Evolutionary conservation across 345 rosid species (phyloP).

Genomic region (Rhodamnia rubescens): DNA sequence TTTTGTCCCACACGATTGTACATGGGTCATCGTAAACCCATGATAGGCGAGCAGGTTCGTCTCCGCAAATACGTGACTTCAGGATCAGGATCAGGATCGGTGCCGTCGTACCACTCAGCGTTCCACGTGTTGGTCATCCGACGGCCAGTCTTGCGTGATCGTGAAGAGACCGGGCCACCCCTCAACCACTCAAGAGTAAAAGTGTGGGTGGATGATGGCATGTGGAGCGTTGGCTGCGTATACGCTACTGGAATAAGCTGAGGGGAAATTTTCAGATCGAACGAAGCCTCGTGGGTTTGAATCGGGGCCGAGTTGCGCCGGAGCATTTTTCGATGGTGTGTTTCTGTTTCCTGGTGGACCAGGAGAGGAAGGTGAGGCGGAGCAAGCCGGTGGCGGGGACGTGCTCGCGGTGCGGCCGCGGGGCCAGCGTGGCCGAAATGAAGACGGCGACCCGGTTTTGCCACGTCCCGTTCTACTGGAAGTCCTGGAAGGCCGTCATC

Average conservation of each 20-base stretch:
- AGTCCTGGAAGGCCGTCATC: slow-evolving; percentile 8
- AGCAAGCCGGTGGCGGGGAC: slow-evolving; percentile 11
- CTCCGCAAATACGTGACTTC: not conserved
- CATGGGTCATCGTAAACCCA: not conserved
- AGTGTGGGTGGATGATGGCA: not conserved
- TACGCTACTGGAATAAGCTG: not conserved
- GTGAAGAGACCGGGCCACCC: not conserved
- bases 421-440: slow-evolving; percentile 12
- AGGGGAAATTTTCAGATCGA: not conserved
- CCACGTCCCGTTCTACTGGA: slow-evolving; percentile 9
- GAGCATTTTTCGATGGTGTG: slow-evolving; percentile 1
- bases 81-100: not conserved
- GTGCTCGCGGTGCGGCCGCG: slow-evolving; percentile 7
- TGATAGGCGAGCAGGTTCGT: not conserved
- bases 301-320: not conserved
- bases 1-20: not conserved
- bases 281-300: not conserved
- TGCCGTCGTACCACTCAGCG: not conserved
- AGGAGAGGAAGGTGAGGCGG: slow-evolving; percentile 4
- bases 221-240: not conserved
- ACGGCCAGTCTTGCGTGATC: not conserved
- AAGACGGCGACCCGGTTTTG: slow-evolving; percentile 8
- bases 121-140: not conserved
- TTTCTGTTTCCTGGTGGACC: slow-evolving; percentile 12
- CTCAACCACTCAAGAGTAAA: not conserved